phyloP scores from a whole-genome alignment of 2,329 filamentous ascomycete species.

The Bipolaris oryzae region DNA sequence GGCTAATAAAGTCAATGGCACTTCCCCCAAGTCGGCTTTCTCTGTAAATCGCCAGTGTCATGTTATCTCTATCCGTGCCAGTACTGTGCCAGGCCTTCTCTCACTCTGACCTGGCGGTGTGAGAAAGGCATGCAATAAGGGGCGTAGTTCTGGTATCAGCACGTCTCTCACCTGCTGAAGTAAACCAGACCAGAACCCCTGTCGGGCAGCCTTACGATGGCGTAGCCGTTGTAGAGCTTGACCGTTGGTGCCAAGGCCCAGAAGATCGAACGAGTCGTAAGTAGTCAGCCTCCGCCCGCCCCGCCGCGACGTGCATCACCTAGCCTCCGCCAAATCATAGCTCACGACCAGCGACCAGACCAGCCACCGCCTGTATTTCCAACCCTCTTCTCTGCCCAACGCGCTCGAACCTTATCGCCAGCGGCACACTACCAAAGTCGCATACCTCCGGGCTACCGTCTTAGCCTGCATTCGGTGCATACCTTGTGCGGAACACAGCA shows the following conservation, averaged over 20 bases:
- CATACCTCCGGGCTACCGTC: not conserved
- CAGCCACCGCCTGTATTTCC: slow-evolving; percentile 26
- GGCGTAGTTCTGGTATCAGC: too few relatives aligned
- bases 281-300: slow-evolving; percentile 13
- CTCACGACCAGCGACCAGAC: slow-evolving; percentile 27
- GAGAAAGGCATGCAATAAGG: too few relatives aligned
- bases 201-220: slow-evolving; percentile 5
- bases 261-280: slow-evolving; percentile 6
- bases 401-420: slow-evolving; percentile 20
- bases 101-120: not conserved
- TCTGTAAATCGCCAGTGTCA: not conserved
- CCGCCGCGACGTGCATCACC: slow-evolving; percentile 20
- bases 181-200: slow-evolving; percentile 1
- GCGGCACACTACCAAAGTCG: slow-evolving; percentile 1
- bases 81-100: not conserved
- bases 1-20: slow-evolving; percentile 29
- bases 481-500: not conserved
- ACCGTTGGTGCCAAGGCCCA: slow-evolving; percentile 24
- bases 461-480: not conserved
- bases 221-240: slow-evolving; percentile 14
- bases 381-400: slow-evolving; percentile 20
- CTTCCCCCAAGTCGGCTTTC: slow-evolving; percentile 11
- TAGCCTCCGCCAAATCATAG: slow-evolving; percentile 26
- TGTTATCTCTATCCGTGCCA: not conserved
- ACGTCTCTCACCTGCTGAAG: too few relatives aligned